phyloP scores from a whole-genome alignment of 1,284 basidiomycete species.

The Golubevia pallescens region DNA sequence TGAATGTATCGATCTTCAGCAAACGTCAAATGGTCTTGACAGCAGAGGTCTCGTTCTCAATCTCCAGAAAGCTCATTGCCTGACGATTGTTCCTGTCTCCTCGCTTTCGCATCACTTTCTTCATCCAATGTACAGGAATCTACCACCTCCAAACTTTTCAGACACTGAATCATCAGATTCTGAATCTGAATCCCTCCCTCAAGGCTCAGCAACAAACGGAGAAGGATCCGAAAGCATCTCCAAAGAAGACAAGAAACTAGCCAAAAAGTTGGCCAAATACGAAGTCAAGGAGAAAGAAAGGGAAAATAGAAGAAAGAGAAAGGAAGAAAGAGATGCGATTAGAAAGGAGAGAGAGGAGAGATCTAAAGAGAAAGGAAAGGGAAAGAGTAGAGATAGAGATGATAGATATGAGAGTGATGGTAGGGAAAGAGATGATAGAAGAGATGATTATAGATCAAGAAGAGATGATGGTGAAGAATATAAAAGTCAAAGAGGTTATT shows the following conservation, averaged over 20 bases:
- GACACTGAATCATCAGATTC: not conserved
- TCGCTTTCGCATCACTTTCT: slow-evolving; percentile 7
- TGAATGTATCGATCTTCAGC: no score
- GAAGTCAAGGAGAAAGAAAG: slow-evolving; percentile 9
- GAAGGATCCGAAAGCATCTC: slow-evolving; percentile 18
- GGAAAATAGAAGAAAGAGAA: slow-evolving; percentile 7
- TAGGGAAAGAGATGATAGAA: not conserved
- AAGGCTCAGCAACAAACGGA: slow-evolving; percentile 4
- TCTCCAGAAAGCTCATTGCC: slow-evolving; percentile 7
- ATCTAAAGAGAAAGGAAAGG: not conserved
- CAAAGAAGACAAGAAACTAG: slow-evolving; percentile 33
- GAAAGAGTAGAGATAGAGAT: not conserved
- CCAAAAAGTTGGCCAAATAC: slow-evolving; percentile 28
- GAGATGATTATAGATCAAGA: not conserved
- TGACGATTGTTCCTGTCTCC: slow-evolving; percentile 1
- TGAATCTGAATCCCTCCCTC: not conserved
- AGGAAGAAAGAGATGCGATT: slow-evolving; percentile 7
- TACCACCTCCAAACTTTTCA: not conserved
- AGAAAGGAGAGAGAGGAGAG: slow-evolving; percentile 15
- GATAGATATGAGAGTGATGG: not conserved
- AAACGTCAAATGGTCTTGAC: no score
- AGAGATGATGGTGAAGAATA: slow-evolving; percentile 2
- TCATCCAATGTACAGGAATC: slow-evolving; percentile 11
- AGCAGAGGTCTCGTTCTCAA: no score
- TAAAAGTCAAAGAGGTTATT: slow-evolving; percentile 7